Conservation (phyloP, 306 rosid species). For the Erythrophleum fordii region DNA sequence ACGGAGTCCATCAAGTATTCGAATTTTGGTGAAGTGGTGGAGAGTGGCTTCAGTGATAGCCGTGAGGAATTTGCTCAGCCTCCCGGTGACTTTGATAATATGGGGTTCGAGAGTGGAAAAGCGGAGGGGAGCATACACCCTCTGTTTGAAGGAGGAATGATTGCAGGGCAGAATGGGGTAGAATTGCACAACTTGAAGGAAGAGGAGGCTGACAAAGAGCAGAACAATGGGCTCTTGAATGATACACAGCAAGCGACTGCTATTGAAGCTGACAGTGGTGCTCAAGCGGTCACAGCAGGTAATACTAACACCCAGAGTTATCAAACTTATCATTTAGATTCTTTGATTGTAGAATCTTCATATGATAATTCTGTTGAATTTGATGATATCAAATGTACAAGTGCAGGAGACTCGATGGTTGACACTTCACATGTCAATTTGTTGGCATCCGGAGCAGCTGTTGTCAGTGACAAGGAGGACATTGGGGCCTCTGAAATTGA, state of each 20-base stretch:
- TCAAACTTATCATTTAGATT: constrained; percentile 26
- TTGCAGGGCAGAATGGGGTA: constrained; percentile 29
- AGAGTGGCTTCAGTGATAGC: constrained; percentile 43
- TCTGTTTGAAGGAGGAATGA: constrained; percentile 17
- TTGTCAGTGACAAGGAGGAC: constrained; percentile 51
- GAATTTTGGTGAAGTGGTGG: constrained; percentile 39
- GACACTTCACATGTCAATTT: constrained; percentile 41
- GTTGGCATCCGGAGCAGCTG: constrained; percentile 47
- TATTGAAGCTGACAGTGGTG: constrained; percentile 30
- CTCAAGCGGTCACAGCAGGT: constrained; percentile 23
- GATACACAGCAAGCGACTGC: constrained; percentile 10
- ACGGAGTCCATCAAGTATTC: constrained; percentile 1
- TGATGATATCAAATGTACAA: constrained; percentile 26
- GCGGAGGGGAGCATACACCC: constrained; percentile 34
- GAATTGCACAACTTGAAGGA: constrained; percentile 34
- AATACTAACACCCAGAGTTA: constrained; percentile 2
- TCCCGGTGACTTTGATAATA: constrained; percentile 25
- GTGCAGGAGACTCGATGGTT: constrained; percentile 50
- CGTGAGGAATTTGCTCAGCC: constrained; percentile 39
- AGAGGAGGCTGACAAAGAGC: constrained; percentile 33
- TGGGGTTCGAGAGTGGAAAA: constrained; percentile 24
- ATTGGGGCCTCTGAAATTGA: constrained; percentile 48
- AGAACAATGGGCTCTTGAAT: constrained; percentile 28
- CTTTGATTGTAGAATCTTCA: constrained; percentile 33
- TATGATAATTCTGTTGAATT: constrained; percentile 35